Base-by-base conservation (phyloP, 2,329 filamentous ascomycete species). In the Sporothrix protearum region DNA sequence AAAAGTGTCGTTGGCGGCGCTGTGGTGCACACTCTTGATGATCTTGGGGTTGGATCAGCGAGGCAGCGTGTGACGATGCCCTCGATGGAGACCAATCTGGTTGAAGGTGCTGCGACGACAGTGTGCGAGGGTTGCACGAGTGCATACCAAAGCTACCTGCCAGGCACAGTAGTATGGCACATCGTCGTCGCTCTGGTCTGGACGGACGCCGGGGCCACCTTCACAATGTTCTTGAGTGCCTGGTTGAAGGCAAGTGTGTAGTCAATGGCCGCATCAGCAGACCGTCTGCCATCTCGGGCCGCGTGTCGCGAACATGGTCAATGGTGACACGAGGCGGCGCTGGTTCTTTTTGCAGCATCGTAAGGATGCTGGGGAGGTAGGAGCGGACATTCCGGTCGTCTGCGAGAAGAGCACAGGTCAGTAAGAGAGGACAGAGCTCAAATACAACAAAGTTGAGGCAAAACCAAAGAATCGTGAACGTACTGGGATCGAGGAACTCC, bases 1-100 rank as follows among this genome's bases (percentile, higher is more conserved):
- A 76, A 98, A 99, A 53, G 91, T 92, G 75, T 93, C 88, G 80
- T 93, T 94, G 75, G 83, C 88, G 82, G 97, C 94, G 77, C 93
- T 97, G 82, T 94, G 98, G 80, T 99, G 96, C 69, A 99, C 94
- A 81, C 96, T 98, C 83, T 96, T 97, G 74, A 98, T 91, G n/a
- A 99, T 89, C 82, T 99, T 99, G 12, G 96, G 96, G 71, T 96
- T 96, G 88, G 74, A 99, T 97, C 25, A 99, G 86, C 30, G 94
- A 97, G 82, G 82, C 93, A 97, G 80, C 96, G 92, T 47, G 96
- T 99, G 55, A 99, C 96, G 77, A 99, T 99, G 63, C 96, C 96
- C 82, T 99, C 96, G 68, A 99, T 86, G 3, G 94, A 97, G 16
- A 99, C 92, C 94, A 99, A 99, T 97, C 78, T 92, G 91, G 81